Evolutionary conservation across 805 yeast genomes (phyloP), one percentile per base, ranked within the genome.

Genomic region (Debaryomyces maramus): DNA sequence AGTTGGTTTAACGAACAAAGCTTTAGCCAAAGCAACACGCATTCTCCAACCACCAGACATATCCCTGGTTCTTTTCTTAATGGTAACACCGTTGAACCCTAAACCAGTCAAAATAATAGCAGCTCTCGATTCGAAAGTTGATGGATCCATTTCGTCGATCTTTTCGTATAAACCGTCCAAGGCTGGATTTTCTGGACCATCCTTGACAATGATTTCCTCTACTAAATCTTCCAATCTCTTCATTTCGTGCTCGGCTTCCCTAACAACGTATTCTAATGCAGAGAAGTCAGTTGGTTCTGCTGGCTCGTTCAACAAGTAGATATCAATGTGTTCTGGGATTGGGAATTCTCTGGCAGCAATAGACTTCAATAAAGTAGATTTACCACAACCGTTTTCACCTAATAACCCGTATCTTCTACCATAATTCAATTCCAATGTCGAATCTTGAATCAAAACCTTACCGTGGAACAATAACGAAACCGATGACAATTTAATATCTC

Each of bases 11-110:
- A 93, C 98, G 75, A 93, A 93, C 55, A 93, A 77, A 21, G 99
- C 99, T 72, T 93, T 93, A 45, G 97, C 96, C 47, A 93, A 77
- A 32, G 99, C 98, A 47, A 93, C 99, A 74, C 99, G 88, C 99
- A 93, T 93, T 77, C 89, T 89, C 99, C 99, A 93, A 65, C 99
- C 99, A 80, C 99, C 99, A 61, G 97, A 88, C 99, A 93, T 93
- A 63, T 93, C 98, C 70, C 88, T 90, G 58, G 99, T 93, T 72
- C 83, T 85, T 79, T 93, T 93, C 63, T 78, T 76, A 60, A 93
- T 91, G 41, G 98, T 91, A 51, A 70, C 69, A 41, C 85, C 60
- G 70, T 86, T 87, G 83, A 93, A 93, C 58, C 99, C 99, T 66
- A 93, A 80, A 90, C 99, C 99, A 52, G 87, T 87, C 60, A 93